Evolutionary conservation across 495 filamentous ascomycete species (phyloP).

Genomic region (Trichoderma orchidacearum): DNA sequence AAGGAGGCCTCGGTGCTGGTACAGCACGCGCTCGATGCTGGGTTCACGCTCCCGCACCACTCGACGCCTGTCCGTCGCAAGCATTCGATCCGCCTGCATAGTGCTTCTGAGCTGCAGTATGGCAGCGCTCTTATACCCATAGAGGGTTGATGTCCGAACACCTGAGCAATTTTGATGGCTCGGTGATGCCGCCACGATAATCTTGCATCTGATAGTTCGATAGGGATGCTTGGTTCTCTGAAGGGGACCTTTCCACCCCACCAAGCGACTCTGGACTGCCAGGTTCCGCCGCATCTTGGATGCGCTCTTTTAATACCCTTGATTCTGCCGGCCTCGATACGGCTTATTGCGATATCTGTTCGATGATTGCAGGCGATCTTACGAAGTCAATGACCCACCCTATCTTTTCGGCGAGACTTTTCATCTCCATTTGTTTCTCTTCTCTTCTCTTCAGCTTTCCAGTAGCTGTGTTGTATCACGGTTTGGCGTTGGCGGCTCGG

Average conservation of each 20-base stretch:
- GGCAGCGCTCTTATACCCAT: slow-evolving; percentile 19
- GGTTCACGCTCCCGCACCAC: slow-evolving; percentile 25
- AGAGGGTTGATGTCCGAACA: slow-evolving; percentile 10
- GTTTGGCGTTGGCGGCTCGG: background rate
- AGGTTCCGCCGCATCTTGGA: background rate
- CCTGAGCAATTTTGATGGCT: background rate
- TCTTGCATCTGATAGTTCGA: background rate
- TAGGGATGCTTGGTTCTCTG: too few species aligned
- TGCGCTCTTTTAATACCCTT: background rate
- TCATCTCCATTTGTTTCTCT: background rate
- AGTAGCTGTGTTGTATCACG: slow-evolving; percentile 1
- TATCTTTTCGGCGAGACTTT: slow-evolving; percentile 5
- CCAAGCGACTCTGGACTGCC: too few species aligned
- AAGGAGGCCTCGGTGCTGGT: slow-evolving; percentile 73
- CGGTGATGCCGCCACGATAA: background rate
- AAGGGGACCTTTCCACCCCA: background rate
- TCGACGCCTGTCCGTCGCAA: slow-evolving; percentile 1
- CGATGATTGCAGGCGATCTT: background rate
- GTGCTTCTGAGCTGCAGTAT: slow-evolving; percentile 5
- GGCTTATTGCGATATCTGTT: background rate
- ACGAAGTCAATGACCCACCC: background rate
- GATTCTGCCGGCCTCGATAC: background rate
- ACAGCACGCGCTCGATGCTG: slow-evolving; percentile 52
- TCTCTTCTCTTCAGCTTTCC: slow-evolving; percentile 5
- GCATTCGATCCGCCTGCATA: background rate